A percentile compares a stretch with the other conserved stretches of the same genome.
Conservation (phyloP, 2,329 filamentous ascomycete genomes). For the Ophidiomyces ophidiicola region DNA sequence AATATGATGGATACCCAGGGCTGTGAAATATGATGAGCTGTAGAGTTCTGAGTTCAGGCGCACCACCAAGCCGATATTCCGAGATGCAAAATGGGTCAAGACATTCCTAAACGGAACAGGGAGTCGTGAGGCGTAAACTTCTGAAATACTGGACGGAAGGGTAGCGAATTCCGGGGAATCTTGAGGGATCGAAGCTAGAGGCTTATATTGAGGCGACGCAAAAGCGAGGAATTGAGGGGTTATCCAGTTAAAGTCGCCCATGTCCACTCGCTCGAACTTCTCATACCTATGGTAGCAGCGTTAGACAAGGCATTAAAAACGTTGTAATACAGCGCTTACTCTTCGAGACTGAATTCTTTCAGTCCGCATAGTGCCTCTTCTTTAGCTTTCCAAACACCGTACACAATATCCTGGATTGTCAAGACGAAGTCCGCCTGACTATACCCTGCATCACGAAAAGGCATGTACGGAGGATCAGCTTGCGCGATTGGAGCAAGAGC, state of each 20-base stretch:
- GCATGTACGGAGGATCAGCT: slow-evolving; percentile 94
- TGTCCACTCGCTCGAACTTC: slow-evolving; percentile 85
- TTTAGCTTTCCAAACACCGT: slow-evolving; percentile 97
- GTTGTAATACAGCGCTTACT: slow-evolving; percentile 39
- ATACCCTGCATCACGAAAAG: slow-evolving; percentile 95
- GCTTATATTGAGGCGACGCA: slow-evolving; percentile 78
- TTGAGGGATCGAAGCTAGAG: slow-evolving; percentile 58
- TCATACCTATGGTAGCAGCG: slow-evolving; percentile 52
- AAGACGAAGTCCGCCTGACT: slow-evolving; percentile 95
- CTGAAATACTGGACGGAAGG: slow-evolving; percentile 63
- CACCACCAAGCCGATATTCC: slow-evolving; percentile 85
- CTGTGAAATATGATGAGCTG: slow-evolving; percentile 92
- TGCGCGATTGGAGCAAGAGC: slow-evolving; percentile 92
- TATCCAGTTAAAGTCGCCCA: slow-evolving; percentile 99
- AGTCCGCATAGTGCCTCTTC: slow-evolving; percentile 84
- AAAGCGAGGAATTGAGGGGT: slow-evolving; percentile 92
- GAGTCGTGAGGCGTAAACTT: slow-evolving; percentile 58
- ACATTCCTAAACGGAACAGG: slow-evolving; percentile 93
- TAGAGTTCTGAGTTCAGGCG: slow-evolving; percentile 92
- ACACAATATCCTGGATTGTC: slow-evolving; percentile 93
- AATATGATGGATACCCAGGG: slow-evolving; percentile 83
- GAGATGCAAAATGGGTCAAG: slow-evolving; percentile 71
- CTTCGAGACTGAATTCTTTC: slow-evolving; percentile 88
- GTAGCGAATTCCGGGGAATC: slow-evolving; percentile 61
- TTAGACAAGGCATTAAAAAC: background rate